Evolutionary conservation across 495 filamentous ascomycete species (phyloP).

Genomic region (Collariella sp.): DNA sequence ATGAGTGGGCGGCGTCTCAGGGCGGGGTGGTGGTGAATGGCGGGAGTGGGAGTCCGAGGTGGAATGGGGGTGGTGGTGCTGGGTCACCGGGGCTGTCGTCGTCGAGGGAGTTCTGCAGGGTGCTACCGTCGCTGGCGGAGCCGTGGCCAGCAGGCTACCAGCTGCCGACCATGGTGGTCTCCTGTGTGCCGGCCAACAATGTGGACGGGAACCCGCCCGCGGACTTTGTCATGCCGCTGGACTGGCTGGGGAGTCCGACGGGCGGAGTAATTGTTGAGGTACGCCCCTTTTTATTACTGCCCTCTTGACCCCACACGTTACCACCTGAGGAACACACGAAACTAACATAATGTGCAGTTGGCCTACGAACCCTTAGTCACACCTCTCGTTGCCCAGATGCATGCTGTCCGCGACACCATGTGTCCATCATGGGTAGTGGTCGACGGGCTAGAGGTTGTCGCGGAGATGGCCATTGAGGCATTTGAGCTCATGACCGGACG

Average conservation of each 20-base stretch:
- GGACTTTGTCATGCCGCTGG: conserved; percentile 64
- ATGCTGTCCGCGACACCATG: conserved; percentile 46
- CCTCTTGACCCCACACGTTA: not conserved
- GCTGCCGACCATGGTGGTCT: conserved; percentile 66
- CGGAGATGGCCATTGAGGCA: conserved; percentile 74
- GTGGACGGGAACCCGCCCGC: conserved; percentile 54
- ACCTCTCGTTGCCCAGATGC: conserved; percentile 55
- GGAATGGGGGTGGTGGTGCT: not conserved
- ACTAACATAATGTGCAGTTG: conserved; percentile 33
- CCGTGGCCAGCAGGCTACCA: conserved; percentile 57
- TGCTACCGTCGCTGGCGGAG: conserved; percentile 50
- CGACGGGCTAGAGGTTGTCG: conserved; percentile 71
- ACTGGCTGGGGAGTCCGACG: conserved; percentile 68
- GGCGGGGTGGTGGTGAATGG: conserved; percentile 26
- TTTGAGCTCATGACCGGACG: conserved; percentile 81
- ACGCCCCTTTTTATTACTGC: conserved; percentile 6
- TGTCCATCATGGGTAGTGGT: conserved; percentile 64
- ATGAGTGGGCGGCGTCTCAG: conserved; percentile 31
- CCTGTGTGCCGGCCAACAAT: conserved; percentile 64
- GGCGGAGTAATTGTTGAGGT: conserved; percentile 74
- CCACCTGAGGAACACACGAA: not conserved
- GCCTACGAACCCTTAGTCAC: conserved; percentile 69
- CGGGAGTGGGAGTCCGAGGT: not conserved
- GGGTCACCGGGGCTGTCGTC: conserved; percentile 16
- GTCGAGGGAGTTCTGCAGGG: conserved; percentile 44